Percentiles rank a stretch among this genome's conserved stretches.
Evolutionary conservation across 148 eudicot genomes (phyloP).

Genomic region (Chenopodium formosanum): DNA sequence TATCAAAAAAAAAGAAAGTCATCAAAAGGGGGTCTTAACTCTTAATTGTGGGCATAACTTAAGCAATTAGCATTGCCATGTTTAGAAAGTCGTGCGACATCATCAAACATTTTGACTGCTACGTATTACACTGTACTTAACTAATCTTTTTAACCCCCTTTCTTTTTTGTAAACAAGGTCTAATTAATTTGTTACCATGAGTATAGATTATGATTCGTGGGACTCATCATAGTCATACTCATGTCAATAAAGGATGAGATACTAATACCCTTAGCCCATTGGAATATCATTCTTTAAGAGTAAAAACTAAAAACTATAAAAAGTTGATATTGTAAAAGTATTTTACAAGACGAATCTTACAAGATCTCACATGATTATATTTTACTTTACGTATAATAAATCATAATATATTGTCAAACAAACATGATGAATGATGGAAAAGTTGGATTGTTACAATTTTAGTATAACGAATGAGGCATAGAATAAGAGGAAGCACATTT

Average conservation of each 20-base stretch:
- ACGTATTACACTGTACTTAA: no score
- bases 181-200: not conserved
- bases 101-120: slow-evolving; percentile 1
- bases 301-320: no score
- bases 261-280: not conserved
- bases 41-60: not conserved
- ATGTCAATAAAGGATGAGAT: not conserved
- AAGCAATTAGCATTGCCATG: not conserved
- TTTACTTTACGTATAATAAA: no score
- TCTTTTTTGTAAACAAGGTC: not conserved
- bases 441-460: no score
- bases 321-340: no score
- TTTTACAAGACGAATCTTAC: no score
- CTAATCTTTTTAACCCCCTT: not conserved
- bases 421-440: no score
- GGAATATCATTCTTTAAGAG: not conserved
- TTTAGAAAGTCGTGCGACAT: slow-evolving; percentile 11
- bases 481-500: no score
- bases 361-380: no score
- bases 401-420: no score
- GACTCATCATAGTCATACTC: not conserved
- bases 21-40: not conserved
- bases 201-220: not conserved
- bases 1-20: not conserved
- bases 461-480: no score